A percentile compares a stretch with the other conserved stretches of the same genome.
Conservation (phyloP, 2,329 filamentous ascomycete species). For the Aspergillus ibericus region DNA sequence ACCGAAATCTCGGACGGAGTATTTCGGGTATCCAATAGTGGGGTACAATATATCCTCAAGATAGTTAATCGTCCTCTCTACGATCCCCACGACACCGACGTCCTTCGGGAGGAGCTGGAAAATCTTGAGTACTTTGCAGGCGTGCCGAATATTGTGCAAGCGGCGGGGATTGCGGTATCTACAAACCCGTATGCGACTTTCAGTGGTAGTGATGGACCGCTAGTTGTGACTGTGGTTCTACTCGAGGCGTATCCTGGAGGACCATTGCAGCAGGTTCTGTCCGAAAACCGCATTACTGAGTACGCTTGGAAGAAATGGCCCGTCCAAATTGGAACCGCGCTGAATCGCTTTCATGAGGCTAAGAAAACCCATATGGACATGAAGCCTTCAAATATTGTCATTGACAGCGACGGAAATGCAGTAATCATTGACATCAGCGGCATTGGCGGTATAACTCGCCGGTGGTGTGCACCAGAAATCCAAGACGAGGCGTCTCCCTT, state of each 20-base stretch:
- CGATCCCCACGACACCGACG: conserved; percentile 15
- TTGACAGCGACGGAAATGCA: conserved; percentile 19
- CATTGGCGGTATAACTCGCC: conserved; percentile 19
- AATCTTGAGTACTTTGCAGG: conserved; percentile 21
- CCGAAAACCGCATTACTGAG: conserved; percentile 8
- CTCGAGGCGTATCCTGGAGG: conserved; percentile 19
- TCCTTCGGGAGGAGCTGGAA: conserved; percentile 20
- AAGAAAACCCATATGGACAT: conserved; percentile 21
- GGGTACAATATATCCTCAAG: conserved; percentile 18
- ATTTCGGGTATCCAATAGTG: conserved; percentile 13
- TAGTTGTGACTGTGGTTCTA: conserved; percentile 20
- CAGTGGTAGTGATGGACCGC: conserved; percentile 3
- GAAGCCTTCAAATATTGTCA: conserved; percentile 23
- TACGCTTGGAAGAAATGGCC: conserved; percentile 19
- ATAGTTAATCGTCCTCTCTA: conserved; percentile 19
- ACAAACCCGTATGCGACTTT: conserved; percentile 19
- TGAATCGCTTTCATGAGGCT: conserved; percentile 14
- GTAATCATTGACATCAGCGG: conserved; percentile 26
- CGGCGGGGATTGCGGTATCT: conserved; percentile 17
- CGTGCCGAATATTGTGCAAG: conserved; percentile 18
- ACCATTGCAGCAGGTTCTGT: conserved; percentile 17
- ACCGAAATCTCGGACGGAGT: conserved; percentile 17
- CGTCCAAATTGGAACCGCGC: conserved; percentile 19
- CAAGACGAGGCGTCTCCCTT: conserved; percentile 17
- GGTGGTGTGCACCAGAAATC: conserved; percentile 24